Percentiles rank a stretch among this genome's conserved stretches.
These are phyloP conservation scores for Cyclostephanos tholiformis DNA, from an alignment of 108 stramenopile species.

Conservation along the genomic window DNA sequence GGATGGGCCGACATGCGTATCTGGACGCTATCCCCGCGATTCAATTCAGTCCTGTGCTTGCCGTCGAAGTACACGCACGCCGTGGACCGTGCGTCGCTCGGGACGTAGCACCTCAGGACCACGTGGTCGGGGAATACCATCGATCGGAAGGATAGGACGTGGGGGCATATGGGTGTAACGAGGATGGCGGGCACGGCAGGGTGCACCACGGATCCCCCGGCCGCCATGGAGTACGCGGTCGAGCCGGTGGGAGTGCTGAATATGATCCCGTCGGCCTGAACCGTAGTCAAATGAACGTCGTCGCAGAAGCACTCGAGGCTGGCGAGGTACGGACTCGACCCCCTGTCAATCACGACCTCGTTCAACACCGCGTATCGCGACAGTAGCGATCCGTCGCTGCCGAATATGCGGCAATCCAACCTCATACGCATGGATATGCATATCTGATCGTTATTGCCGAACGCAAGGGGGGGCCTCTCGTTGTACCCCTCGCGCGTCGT, in stretches of 20 bases:
- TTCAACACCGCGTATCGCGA: conserved; percentile 90
- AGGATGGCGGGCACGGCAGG: conserved; percentile 94
- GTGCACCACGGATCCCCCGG: conserved; percentile 97
- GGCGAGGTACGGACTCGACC: conserved; percentile 88
- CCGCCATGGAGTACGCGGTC: conserved; percentile 96
- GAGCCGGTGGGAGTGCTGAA: conserved; percentile 96
- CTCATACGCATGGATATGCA: conserved; percentile 92
- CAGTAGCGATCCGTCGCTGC: conserved; percentile 62
- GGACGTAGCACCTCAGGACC: conserved; percentile 82
- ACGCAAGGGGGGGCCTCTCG: conserved; percentile 47
- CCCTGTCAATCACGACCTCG: conserved; percentile 95
- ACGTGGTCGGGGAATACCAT: conserved; percentile 97
- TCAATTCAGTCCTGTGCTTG: conserved; percentile 77
- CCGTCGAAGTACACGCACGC: conserved; percentile 96
- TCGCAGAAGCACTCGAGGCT: conserved; percentile 93
- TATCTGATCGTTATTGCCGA: conserved; percentile 71
- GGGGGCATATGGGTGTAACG: conserved; percentile 97
- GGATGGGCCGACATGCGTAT: conserved; percentile 89
- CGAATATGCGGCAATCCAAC: conserved; percentile 82
- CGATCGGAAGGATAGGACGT: conserved; percentile 92
- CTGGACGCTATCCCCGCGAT: conserved; percentile 90
- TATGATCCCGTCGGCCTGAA: conserved; percentile 97
- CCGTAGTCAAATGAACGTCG: conserved; percentile 91
- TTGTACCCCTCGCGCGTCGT: conserved; percentile 38
- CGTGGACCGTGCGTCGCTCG: conserved; percentile 84